Evolutionary conservation across 306 rosid genomes (phyloP).

Genomic region (Prunus padus): DNA sequence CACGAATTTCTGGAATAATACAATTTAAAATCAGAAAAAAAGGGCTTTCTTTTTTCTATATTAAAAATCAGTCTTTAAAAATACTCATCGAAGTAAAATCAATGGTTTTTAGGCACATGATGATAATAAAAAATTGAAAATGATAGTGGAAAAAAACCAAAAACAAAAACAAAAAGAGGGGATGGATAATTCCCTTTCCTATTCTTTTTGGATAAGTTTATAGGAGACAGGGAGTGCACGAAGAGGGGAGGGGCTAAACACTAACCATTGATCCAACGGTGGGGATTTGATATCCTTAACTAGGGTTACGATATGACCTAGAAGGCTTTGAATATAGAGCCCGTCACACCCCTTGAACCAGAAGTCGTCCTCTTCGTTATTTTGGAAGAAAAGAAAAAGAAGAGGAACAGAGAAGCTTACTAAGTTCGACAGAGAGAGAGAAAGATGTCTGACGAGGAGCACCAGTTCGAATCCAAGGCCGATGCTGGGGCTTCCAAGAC

Average conservation of each 20-base stretch:
- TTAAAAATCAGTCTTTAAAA: no score
- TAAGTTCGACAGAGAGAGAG: background rate
- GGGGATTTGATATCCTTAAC: background rate
- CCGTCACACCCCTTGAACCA: background rate
- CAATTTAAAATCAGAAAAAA: background rate
- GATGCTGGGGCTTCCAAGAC: constrained; percentile 77
- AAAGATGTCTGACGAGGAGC: constrained; percentile 69
- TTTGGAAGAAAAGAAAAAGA: background rate
- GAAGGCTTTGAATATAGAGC: background rate
- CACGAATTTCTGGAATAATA: background rate
- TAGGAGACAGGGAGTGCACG: background rate
- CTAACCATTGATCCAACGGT: constrained; percentile 9
- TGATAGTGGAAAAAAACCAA: background rate
- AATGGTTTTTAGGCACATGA: no score
- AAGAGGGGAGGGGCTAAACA: background rate
- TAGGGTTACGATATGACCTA: constrained; percentile 4
- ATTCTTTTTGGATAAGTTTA: constrained; percentile 5
- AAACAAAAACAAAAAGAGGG: background rate
- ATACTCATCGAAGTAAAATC: no score
- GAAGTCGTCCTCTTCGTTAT: constrained; percentile 12
- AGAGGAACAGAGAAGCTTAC: constrained; percentile 1
- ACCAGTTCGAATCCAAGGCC: constrained; percentile 66
- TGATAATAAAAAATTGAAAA: background rate
- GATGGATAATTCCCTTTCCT: background rate
- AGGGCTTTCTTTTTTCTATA: no score